Percentiles rank a stretch among this genome's conserved stretches.
phyloP scores from a whole-genome alignment of 75 land plant genomes.

The Pinus taeda region DNA sequence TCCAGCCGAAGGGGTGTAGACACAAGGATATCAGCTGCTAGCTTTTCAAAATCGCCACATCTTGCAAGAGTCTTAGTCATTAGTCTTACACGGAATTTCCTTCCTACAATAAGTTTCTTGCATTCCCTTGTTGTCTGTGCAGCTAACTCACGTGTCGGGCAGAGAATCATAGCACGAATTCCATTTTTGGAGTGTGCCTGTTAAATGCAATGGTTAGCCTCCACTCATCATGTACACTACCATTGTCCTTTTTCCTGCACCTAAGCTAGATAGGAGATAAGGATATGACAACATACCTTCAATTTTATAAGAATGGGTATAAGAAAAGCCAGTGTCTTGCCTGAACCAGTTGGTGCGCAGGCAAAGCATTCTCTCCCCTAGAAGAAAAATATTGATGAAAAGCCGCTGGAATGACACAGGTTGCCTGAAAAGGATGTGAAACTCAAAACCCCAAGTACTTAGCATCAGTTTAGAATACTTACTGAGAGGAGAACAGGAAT shows the following conservation, averaged over 20 bases:
- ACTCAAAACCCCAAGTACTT: background rate
- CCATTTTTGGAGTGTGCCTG: constrained; percentile 70
- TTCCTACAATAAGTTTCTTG: constrained; percentile 71
- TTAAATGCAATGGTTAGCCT: background rate
- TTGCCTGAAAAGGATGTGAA: background rate
- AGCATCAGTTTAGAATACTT: constrained; percentile 19
- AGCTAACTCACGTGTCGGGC: constrained; percentile 94
- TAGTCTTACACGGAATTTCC: constrained; percentile 62
- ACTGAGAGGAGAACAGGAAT: constrained; percentile 88
- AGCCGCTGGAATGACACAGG: background rate
- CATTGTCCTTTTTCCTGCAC: background rate
- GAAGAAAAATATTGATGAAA: constrained; percentile 1
- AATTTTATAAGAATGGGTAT: constrained; percentile 90
- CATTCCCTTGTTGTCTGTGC: constrained; percentile 85
- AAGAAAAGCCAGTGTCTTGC: constrained; percentile 91
- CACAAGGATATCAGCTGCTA: constrained; percentile 86
- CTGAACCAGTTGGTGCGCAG: constrained; percentile 99
- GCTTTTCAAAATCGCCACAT: constrained; percentile 65
- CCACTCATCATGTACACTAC: background rate
- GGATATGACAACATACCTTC: constrained; percentile 35
- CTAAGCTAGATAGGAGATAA: background rate
- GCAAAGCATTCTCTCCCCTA: constrained; percentile 97
- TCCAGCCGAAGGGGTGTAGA: constrained; percentile 86
- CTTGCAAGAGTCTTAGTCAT: constrained; percentile 74
- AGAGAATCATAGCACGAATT: constrained; percentile 76